phyloP scores from a whole-genome alignment of 139 green algal species.

The Asterochloris sp. region DNA sequence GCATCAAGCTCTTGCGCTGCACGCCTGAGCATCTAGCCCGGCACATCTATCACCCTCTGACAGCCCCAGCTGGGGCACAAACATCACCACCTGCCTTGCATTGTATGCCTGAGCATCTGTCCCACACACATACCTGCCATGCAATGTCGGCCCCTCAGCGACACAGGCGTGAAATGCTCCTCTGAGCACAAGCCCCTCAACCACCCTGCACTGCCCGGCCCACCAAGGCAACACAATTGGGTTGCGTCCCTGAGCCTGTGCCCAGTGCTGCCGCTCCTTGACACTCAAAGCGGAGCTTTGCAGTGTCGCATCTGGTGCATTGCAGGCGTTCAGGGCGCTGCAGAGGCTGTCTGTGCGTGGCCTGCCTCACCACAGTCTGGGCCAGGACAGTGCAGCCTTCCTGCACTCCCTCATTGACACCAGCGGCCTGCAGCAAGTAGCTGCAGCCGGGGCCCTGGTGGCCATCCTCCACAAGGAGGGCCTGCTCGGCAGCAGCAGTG shows the following conservation, averaged over 20 bases:
- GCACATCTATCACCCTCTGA: too few relatives aligned
- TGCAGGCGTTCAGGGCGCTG: background rate
- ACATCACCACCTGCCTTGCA: too few relatives aligned
- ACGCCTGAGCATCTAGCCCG: too few relatives aligned
- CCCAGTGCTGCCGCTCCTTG: background rate
- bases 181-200: too few relatives aligned
- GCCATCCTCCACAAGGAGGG: constrained; percentile 36
- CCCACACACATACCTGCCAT: too few relatives aligned
- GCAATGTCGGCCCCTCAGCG: too few relatives aligned
- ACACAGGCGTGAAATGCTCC: too few relatives aligned
- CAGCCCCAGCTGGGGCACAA: too few relatives aligned
- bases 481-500: background rate
- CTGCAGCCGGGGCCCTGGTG: constrained; percentile 55
- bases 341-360: constrained; percentile 18
- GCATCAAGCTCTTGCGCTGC: too few relatives aligned
- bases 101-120: too few relatives aligned
- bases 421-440: constrained; percentile 31
- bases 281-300: background rate
- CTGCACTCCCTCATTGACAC: constrained; percentile 33
- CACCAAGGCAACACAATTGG: too few relatives aligned
- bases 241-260: background rate
- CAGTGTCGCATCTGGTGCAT: background rate
- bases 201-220: too few relatives aligned
- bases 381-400: constrained; percentile 20
- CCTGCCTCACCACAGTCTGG: background rate